phyloP scores from a whole-genome alignment of 495 filamentous ascomycete species.

The Xylaria sp. region DNA sequence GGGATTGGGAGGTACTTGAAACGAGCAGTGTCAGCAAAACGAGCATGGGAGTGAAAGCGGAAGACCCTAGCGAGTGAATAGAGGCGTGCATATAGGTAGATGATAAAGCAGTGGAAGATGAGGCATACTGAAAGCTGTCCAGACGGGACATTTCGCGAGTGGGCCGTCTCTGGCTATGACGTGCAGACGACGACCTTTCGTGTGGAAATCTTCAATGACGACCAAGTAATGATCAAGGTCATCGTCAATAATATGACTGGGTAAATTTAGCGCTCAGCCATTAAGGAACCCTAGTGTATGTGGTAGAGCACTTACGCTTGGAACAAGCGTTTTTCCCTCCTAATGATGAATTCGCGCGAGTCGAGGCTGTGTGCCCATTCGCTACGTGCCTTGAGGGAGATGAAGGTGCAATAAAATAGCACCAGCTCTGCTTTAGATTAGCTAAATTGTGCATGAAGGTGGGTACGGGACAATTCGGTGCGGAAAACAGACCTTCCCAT shows the following conservation, averaged over 20 bases:
- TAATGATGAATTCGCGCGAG: constrained; percentile 66
- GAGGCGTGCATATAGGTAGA: background rate
- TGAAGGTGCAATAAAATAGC: constrained; percentile 77
- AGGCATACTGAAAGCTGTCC: constrained; percentile 72
- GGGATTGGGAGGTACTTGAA: constrained; percentile 63
- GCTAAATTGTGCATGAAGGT: constrained; percentile 13
- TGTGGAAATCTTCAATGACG: constrained; percentile 71
- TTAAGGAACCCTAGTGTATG: background rate
- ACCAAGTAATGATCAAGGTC: constrained; percentile 73
- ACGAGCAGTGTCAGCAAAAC: constrained; percentile 15
- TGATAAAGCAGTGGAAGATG: background rate
- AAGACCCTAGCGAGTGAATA: background rate
- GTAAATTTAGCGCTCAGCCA: constrained; percentile 28
- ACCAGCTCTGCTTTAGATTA: constrained; percentile 64
- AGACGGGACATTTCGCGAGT: constrained; percentile 65
- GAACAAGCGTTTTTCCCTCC: constrained; percentile 70
- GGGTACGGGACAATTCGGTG: background rate
- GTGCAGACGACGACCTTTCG: constrained; percentile 63
- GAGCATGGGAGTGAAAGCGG: background rate
- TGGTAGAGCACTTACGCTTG: constrained; percentile 62
- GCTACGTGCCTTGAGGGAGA: constrained; percentile 77
- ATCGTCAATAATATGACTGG: constrained; percentile 75
- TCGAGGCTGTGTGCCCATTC: constrained; percentile 55
- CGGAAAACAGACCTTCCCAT: constrained; percentile 57
- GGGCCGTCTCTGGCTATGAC: constrained; percentile 59